Base-by-base conservation (phyloP, 306 rosid species). In the Inga leiocalycina region DNA sequence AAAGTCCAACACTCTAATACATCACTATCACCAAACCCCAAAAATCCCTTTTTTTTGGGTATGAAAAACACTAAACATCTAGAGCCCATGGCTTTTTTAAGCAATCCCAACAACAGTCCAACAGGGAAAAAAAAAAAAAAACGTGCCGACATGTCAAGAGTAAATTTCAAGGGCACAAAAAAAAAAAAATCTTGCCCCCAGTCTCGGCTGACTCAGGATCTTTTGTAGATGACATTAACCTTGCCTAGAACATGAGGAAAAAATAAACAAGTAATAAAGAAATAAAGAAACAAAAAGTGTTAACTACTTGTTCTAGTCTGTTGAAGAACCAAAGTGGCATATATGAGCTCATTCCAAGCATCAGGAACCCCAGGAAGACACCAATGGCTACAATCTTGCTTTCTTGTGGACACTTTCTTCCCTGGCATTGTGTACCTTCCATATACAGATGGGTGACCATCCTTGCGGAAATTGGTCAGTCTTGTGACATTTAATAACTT, bases 311-410 rank as follows among this genome's bases (percentile, higher is more conserved):
- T 81, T 46, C 65, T 83, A 2, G 83, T 84, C 57, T 88, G 90
- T 57, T 82, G 95, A 64, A 84, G 69, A 84, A 91, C 85, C 2
- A 92, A 80, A 41, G 90, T 85, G 81, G 95, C 92, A 74, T 96
- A 94, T 81, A 96, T 91, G 4, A 94, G 94, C 76, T 96, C 97
- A 85, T 96, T 96, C 98, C 98, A 96, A 4, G 91, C 83, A 86
- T 96, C 98, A 52, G 98, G 99, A 67, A 96, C 99, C 37, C 99
- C 98, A 4, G 98, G 99, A 86, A 97, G 91, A 71, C 97, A 97
- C 97, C 97, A 94, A 82, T 92, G 99, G 89, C 99, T 97, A 87
- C 98, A 97, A 71, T 97, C 99, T 67, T 92, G 91, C 80, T 83
- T 81, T 86, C 88, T 90, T 20, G 70, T 84, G 51, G 98, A 88